Conservation (phyloP, 179 eudicot species). For the Spinacia oleracea region DNA sequence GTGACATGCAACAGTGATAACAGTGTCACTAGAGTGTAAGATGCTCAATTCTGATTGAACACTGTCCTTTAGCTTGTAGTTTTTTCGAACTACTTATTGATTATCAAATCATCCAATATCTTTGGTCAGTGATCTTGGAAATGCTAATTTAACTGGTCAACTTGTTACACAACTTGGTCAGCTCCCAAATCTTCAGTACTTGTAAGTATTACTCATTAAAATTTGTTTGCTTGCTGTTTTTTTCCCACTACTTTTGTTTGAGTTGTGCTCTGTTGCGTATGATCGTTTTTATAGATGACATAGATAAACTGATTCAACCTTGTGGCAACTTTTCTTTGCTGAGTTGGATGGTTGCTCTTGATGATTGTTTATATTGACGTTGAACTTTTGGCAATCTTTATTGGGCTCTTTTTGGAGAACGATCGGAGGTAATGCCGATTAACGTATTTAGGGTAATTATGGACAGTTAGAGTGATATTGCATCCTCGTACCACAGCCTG, state of each 20-base stretch:
- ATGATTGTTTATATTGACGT: not conserved
- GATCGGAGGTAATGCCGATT: no score
- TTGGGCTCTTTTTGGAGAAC: not conserved
- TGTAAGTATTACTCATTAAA: conserved; percentile 35
- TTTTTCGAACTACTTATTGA: not conserved
- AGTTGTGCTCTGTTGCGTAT: not conserved
- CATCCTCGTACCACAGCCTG: not conserved
- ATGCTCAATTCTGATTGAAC: not conserved
- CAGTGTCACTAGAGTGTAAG: conserved; percentile 55
- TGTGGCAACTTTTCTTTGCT: not conserved
- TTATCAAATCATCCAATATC: not conserved
- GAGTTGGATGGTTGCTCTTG: not conserved
- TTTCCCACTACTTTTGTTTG: not conserved
- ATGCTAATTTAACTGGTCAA: conserved; percentile 51
- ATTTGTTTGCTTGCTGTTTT: not conserved
- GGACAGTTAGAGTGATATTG: not conserved
- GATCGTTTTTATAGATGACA: not conserved
- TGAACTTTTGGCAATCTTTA: not conserved
- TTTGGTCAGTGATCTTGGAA: conserved; percentile 47
- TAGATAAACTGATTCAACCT: not conserved
- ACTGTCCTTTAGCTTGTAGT: not conserved
- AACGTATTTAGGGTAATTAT: not conserved
- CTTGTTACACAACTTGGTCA: conserved; percentile 57
- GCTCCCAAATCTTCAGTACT: conserved; percentile 46
- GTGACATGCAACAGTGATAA: conserved; percentile 55